Evolutionary conservation across 2,329 filamentous ascomycete species (phyloP).

Genomic region (Calycina herbarum): DNA sequence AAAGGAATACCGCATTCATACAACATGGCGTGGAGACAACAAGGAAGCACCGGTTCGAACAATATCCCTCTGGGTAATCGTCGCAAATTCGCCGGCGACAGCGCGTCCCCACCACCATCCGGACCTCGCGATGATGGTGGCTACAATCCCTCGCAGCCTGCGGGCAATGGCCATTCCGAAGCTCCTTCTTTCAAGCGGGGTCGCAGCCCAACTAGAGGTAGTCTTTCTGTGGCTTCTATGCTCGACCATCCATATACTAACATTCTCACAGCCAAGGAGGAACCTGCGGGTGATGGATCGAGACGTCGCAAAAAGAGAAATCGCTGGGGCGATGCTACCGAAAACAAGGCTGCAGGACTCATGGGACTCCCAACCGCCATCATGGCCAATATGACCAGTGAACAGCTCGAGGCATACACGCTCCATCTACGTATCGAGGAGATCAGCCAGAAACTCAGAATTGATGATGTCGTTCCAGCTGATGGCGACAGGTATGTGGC

Average conservation of each 20-base stretch:
- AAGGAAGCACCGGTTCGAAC: constrained; percentile 95
- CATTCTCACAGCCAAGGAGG: constrained; percentile 30
- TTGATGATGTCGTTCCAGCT: constrained; percentile 96
- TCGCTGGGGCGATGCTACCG: constrained; percentile 93
- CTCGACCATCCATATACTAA: constrained; percentile 17
- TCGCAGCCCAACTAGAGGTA: constrained; percentile 83
- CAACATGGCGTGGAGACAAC: constrained; percentile 66
- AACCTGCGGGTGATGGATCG: constrained; percentile 61
- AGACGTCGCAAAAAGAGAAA: constrained; percentile 97
- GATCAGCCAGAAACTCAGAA: constrained; percentile 98
- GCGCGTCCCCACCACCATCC: constrained; percentile 40
- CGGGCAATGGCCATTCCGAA: constrained; percentile 23
- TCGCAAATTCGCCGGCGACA: constrained; percentile 73
- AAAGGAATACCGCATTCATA: constrained; percentile 10
- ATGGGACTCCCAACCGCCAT: constrained; percentile 98
- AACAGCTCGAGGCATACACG: constrained; percentile 96
- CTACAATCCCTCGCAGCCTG: constrained; percentile 31
- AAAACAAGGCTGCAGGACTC: constrained; percentile 97
- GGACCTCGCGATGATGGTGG: constrained; percentile 35
- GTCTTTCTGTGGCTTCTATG: constrained; percentile 36
- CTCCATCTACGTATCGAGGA: constrained; percentile 97
- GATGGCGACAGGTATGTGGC: constrained; percentile 83
- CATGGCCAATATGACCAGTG: constrained; percentile 95
- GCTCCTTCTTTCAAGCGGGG: constrained; percentile 69
- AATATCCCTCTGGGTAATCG: constrained; percentile 91